Percentiles rank a stretch among this genome's conserved stretches.
Conservation (phyloP, 805 yeast species). For the Starmerella tilneyi region DNA sequence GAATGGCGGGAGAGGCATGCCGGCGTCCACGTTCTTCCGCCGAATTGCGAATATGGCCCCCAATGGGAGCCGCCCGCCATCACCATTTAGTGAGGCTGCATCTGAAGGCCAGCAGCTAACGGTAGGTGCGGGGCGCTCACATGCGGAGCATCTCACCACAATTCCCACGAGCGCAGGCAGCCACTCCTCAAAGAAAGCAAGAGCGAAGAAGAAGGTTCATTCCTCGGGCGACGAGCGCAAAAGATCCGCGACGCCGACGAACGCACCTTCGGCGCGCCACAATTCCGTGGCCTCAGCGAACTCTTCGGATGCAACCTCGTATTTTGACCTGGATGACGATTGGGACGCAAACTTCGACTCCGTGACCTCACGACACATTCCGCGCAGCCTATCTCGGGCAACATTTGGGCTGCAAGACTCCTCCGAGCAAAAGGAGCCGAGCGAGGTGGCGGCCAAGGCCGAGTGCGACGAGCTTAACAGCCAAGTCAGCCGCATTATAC, state of each 20-base stretch:
- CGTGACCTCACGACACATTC: slow-evolving; percentile 21
- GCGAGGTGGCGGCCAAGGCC: slow-evolving; percentile 33
- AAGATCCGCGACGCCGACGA: background rate
- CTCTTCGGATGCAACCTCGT: slow-evolving; percentile 29
- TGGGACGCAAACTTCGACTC: slow-evolving; percentile 72
- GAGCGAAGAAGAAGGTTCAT: slow-evolving; percentile 13
- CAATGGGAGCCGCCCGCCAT: slow-evolving; percentile 1
- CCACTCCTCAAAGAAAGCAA: slow-evolving; percentile 8
- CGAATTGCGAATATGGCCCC: slow-evolving; percentile 28
- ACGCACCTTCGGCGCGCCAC: slow-evolving; percentile 1
- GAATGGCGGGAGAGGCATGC: slow-evolving; percentile 56
- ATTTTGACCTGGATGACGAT: slow-evolving; percentile 75
- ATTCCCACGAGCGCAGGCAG: background rate
- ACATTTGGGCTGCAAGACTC: slow-evolving; percentile 4
- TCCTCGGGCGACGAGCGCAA: no score
- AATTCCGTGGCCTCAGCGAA: slow-evolving; percentile 10
- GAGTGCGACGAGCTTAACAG: slow-evolving; percentile 51
- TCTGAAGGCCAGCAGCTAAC: slow-evolving; percentile 31
- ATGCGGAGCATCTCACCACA: slow-evolving; percentile 34
- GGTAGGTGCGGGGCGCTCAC: slow-evolving; percentile 49
- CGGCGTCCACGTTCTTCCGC: slow-evolving; percentile 43
- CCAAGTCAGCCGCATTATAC: slow-evolving; percentile 48
- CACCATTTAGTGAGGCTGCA: slow-evolving; percentile 13
- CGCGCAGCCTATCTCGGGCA: slow-evolving; percentile 19
- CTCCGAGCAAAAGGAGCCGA: slow-evolving; percentile 15